Evolutionary conservation across 2,329 filamentous ascomycete species (phyloP), one percentile per base, ranked within the genome.

Genomic region (Dactylella cylindrospora): DNA sequence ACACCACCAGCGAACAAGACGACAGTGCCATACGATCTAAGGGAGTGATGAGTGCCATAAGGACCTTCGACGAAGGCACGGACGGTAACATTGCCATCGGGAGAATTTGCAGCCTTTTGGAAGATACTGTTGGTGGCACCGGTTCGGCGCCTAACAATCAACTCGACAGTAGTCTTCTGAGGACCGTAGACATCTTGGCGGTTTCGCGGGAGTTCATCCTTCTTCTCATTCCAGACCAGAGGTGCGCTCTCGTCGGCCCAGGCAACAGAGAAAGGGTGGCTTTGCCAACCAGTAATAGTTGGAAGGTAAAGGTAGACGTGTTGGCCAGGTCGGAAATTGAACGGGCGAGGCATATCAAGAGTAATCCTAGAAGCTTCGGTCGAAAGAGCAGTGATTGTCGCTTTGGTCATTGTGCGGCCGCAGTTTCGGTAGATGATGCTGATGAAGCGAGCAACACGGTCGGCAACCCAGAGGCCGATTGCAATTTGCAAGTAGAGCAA

Each of bases 251-350:
- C 84, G 60, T 88, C 84, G 66, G 82, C 84, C 86, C 86, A 91
- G 28, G 85, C 84, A 35, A 90, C 77, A 2, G 85, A 88, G 75
- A 90, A 90, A 1, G 86, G 86, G 70, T 91, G 86, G 39, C 84
- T 88, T 67, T 86, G 85, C 80, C 81, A 84, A 32, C 50, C 43
- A 65, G 84, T 84, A 68, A 90, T 76, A 3, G 78, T 76, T 5
- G 87, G 87, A 74, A 91, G 80, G 74, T 90, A 90, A 15, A 91
- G 74, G 71, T 90, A 91, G 28, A 86, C 84, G 71, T 91, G 86
- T 72, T 90, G 85, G 28, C 86, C 86, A 0, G 86, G 83, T 59
- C 78, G 77, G 77, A 88, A 88, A 32, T 75, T 79, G 85, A 86
- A 90, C n/a, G 85, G 85, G 36, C 85, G 82, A 7, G 85, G 82